Base-by-base conservation (phyloP, 2,329 filamentous ascomycete genomes). In the Chrysosporium keratinophilum region DNA sequence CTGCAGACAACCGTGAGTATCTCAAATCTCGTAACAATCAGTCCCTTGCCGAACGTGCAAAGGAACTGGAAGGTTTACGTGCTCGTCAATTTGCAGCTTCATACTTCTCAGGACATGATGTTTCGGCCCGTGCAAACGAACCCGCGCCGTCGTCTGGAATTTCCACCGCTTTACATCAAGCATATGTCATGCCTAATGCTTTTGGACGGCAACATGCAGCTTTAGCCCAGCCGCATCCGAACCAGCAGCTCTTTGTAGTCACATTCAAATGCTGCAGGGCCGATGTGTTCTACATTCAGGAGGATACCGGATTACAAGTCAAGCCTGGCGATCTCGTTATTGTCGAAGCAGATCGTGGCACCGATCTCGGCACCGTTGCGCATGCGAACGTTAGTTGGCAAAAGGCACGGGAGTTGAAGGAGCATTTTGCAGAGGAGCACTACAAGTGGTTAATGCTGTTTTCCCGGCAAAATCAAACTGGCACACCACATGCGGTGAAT, bases 401-500 rank as follows among this genome's bases (percentile, higher is more conserved):
- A 60, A 81, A 85, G 50, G 93, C 93, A 7, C 90, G 93, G 64
- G 85, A 93, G 46, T 74, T 89, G 60, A 95, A 96, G 68, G 88
- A 94, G 62, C 84, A 93, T 62, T 94, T 91, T 60, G 87, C 87
- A 1, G 88, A 96, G 67, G 89, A 97, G 67, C 93, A 98, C 68
- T 96, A 95, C 73, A 90, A 89, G 64, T 97, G 91, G 88, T 78
- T 98, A 51, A 95, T 97, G 86, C 93, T 97, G 87, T 98, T 96
- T 69, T 95, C 89, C 1, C 84, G 89, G 67, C 87, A 82, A 65
- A 87, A 72, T 60, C 76, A 67, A 59, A 68, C 68, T 52, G 73
- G 73, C 20, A 67, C 69, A 3, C 65, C 70, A 11, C 70, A 67
- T 50, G 66, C 68, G 4, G 65, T 70, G 45, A 69, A 68, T 56